Base-by-base conservation (phyloP, 805 yeast species). In the Dipodascus albidus region DNA sequence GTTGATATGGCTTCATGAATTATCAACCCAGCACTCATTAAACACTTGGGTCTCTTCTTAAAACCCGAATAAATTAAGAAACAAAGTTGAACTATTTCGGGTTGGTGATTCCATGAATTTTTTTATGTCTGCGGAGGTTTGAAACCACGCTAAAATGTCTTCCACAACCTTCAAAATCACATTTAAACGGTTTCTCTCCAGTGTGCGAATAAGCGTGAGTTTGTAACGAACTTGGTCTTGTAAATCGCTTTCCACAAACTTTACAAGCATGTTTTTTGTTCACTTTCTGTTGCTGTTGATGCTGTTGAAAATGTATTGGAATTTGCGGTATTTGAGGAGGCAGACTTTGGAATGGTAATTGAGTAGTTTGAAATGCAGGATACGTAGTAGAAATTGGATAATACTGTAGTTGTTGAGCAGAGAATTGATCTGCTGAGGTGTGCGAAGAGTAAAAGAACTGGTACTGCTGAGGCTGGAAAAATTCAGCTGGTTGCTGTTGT, bases 151-250 rank as follows among this genome's bases (percentile, higher is more conserved):
- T 78, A 64, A 88, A 89, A 3, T 76, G 64, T 59, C 83, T 79
- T 0, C 82, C 84, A 66, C 96, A 88, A 38, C 76, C 78, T 0
- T 70, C 70, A 80, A 85, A 83, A n/a, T 73, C 67, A 63, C 89
- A 83, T 51, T 68, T 70, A 64, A 79, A 83, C 9, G 90, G 90
- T 58, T 82, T 82, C 61, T 82, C 88, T 31, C 90, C 90, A 0
- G 89, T 83, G 66, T 88, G 96, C 11, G 89, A 82, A 64, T 85
- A 81, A 63, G 78, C 75, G 69, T 88, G 96, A 3, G 91, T 87
- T 64, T 81, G 83, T 53, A 88, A 73, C 2, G 93, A 84, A 4
- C 87, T 81, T 3, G 96, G 96, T 58, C 96, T 74, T 55, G 87
- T 83, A 71, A 89, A 89, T 48, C 81, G 82, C 64, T 88, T 86